Percentiles rank a stretch among this genome's conserved stretches.
Evolutionary conservation across 2,329 filamentous ascomycete species (phyloP).

Genomic region (Zymoseptoria passerinii): DNA sequence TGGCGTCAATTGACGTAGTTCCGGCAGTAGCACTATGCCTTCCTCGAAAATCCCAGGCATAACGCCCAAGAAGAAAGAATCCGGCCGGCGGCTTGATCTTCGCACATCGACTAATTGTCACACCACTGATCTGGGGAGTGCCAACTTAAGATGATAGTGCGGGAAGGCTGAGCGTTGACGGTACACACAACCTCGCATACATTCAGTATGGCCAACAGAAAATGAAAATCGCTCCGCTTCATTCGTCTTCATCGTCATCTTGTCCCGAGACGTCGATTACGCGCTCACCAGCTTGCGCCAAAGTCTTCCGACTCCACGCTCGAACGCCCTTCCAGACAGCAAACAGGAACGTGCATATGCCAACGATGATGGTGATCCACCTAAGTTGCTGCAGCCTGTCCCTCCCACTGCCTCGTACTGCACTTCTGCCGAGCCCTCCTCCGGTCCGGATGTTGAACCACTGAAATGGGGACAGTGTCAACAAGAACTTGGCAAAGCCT

Average conservation of each 20-base stretch:
- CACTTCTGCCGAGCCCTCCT: conserved; percentile 40
- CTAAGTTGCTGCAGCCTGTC: conserved; percentile 71
- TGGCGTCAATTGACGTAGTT: neutral
- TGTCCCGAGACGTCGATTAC: conserved; percentile 73
- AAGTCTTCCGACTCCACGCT: conserved; percentile 60
- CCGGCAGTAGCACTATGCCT: conserved; percentile 7
- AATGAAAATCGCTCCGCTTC: conserved; percentile 12
- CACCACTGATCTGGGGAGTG: conserved; percentile 69
- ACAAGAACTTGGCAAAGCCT: conserved; percentile 71
- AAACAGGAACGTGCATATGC: conserved; percentile 73
- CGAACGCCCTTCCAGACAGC: conserved; percentile 75
- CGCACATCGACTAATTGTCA: conserved; percentile 98
- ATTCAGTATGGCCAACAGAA: neutral
- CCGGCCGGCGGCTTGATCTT: conserved; percentile 49
- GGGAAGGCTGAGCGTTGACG: neutral
- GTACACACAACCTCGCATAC: neutral
- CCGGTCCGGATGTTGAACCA: conserved; percentile 65
- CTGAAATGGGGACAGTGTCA: conserved; percentile 65
- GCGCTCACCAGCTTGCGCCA: conserved; percentile 68
- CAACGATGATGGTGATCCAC: conserved; percentile 70
- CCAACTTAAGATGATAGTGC: conserved; percentile 96
- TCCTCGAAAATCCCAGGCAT: conserved; percentile 11
- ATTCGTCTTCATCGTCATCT: conserved; percentile 48
- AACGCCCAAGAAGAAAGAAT: conserved; percentile 16
- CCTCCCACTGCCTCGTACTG: conserved; percentile 54